phyloP scores from a whole-genome alignment of 768 basidiomycete species.

The Tephrocybe sp. region DNA sequence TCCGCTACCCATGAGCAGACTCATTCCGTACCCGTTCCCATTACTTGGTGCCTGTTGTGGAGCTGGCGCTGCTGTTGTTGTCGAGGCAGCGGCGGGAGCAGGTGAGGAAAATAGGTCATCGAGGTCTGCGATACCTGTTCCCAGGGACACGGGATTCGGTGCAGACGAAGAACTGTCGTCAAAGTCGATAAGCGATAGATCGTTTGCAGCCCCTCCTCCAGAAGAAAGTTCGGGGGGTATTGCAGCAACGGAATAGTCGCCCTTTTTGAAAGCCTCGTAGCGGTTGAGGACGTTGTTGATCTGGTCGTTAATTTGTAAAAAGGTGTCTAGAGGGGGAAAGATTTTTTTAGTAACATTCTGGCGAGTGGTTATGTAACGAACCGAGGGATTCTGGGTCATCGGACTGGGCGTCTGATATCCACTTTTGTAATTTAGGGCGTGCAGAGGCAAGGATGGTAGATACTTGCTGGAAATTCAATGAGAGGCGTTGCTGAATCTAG shows the following conservation, averaged over 20 bases:
- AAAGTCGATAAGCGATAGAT: constrained; percentile 71
- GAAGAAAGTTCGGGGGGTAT: constrained; percentile 65
- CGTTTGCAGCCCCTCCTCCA: constrained; percentile 31
- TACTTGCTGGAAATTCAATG: constrained; percentile 67
- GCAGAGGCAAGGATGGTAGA: constrained; percentile 76
- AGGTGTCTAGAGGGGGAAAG: constrained; percentile 61
- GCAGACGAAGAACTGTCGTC: constrained; percentile 46
- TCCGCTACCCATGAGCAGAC: constrained; percentile 15
- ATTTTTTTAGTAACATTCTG: neutral
- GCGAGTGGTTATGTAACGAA: too few species aligned
- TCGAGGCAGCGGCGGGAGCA: constrained; percentile 16
- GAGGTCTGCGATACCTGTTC: constrained; percentile 48
- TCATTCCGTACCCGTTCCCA: constrained; percentile 12
- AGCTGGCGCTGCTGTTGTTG: constrained; percentile 20
- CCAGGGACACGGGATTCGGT: constrained; percentile 18
- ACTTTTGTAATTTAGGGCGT: constrained; percentile 93
- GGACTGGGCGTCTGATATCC: constrained; percentile 91
- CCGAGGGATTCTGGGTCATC: constrained; percentile 90
- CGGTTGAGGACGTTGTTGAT: constrained; percentile 90
- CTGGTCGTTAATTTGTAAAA: constrained; percentile 95
- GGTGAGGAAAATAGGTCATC: constrained; percentile 51
- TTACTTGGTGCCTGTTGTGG: constrained; percentile 15
- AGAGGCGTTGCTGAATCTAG: constrained; percentile 4
- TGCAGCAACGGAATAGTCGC: constrained; percentile 72
- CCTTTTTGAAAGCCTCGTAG: constrained; percentile 91